Base-by-base conservation (phyloP, 257 asterid species). In the Voacanga thouarsii region DNA sequence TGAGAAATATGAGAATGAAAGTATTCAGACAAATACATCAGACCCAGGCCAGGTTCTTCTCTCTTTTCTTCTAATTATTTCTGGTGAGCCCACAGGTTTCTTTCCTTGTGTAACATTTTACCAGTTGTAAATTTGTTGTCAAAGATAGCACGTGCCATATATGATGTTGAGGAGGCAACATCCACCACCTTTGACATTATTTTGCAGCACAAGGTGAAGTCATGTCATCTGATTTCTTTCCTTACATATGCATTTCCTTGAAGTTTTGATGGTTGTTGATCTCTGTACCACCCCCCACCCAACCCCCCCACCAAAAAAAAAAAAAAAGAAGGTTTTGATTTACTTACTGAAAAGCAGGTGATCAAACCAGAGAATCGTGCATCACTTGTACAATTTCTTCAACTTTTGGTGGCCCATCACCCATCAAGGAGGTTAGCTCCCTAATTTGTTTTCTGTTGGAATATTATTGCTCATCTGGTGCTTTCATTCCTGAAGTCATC, bases 141-240 rank as follows among this genome's bases (percentile, higher is more conserved):
- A 80, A 82, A 95, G 99, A 92, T 96, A 80, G 93, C 92, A 39
- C 97, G 85, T 50, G 99, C 97, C 78, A 83, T 96, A 80, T 88
- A 90, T 86, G 99, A 96, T 81, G 78, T 93, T 76, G 99, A 93
- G 92, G 99, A 96, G 89, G 97, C 99, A 69, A 96, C 99, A 19
- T 88, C 86, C 79, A 85, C 87, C 59, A 94, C 92, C 47, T 89
- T 93, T 77, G 96, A 89, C 78, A 89, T 96, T 82, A 91, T 91
- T 70, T 80, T 88, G 71, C 80, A 75, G 78, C 93, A 87, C 83
- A 96, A 90, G 96, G 99, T 93, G 82, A 86, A 71, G 72, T 56
- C 55, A 44, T 43, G 72, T 56, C 55, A 44, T 43, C 56, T 37
- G 1, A 44, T 30, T 59, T 66, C 43, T 45, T 24, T 49, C 47